These are phyloP conservation scores for Przewalskia tangutica DNA, from an alignment of 257 asterid genomes.

Conservation along the genomic window DNA sequence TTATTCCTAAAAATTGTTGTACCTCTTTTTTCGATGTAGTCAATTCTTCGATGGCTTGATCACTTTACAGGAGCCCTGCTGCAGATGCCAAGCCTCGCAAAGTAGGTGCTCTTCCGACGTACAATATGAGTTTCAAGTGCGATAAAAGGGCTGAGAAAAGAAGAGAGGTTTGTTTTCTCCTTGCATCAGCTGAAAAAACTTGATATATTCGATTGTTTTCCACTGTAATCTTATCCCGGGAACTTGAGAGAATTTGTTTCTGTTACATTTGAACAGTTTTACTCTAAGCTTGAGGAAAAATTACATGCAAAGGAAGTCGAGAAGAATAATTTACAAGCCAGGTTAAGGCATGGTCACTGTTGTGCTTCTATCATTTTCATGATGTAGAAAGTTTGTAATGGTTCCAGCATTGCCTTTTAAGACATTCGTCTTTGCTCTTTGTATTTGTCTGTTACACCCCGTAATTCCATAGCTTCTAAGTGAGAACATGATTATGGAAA, in stretches of 20 bases:
- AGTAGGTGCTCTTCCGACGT: constrained; percentile 16
- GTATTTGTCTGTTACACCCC: no score
- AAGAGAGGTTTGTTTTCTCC: constrained; percentile 14
- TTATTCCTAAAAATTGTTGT: no score
- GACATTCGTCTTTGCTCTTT: constrained; percentile 4
- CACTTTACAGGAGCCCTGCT: constrained; percentile 12
- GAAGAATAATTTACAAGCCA: constrained; percentile 50
- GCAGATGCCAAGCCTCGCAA: constrained; percentile 12
- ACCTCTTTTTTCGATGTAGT: no score
- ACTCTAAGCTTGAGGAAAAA: constrained; percentile 70
- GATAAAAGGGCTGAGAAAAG: constrained; percentile 24
- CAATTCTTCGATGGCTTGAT: no score
- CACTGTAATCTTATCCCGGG: neutral
- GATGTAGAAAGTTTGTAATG: neutral
- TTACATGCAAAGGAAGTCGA: constrained; percentile 74
- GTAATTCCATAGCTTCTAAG: no score
- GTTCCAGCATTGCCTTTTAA: neutral
- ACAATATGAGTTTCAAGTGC: constrained; percentile 21
- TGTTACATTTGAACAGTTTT: constrained; percentile 37
- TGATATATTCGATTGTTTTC: neutral
- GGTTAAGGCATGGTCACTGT: constrained; percentile 32
- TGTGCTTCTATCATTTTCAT: neutral
- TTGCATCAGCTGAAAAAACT: neutral
- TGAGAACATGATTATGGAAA: no score
- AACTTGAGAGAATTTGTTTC: neutral